Evolutionary conservation across 2,329 filamentous ascomycete genomes (phyloP).

Genomic region (Corniculantispora saksenae): DNA sequence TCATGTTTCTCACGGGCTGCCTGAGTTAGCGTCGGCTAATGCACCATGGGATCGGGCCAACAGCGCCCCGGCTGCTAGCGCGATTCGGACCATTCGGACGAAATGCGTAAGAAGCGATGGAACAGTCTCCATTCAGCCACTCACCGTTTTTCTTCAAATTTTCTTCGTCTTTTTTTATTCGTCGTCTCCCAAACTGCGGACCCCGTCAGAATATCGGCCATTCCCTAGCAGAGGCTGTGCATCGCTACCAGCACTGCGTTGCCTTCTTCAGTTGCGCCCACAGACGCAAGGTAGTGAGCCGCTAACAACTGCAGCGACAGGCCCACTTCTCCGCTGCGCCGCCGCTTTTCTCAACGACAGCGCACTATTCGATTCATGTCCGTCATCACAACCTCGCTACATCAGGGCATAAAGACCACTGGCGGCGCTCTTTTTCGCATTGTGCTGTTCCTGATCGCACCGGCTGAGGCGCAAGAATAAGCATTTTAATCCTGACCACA

Average conservation of each 20-base stretch:
- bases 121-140: too few relatives aligned
- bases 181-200: not conserved
- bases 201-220: too few relatives aligned
- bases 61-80: not conserved
- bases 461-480: not conserved
- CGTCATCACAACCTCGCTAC: slow-evolving; percentile 10
- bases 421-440: not conserved
- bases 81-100: not conserved
- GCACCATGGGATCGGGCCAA: slow-evolving; percentile 1
- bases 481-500: not conserved
- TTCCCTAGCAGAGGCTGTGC: too few relatives aligned
- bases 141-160: too few relatives aligned
- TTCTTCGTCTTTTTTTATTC: too few relatives aligned
- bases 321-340: not conserved
- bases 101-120: too few relatives aligned
- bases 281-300: not conserved
- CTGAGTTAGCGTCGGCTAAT: not conserved
- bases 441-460: not conserved
- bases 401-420: slow-evolving; percentile 10
- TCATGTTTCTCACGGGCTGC: not conserved
- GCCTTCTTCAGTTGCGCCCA: not conserved
- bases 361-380: slow-evolving; percentile 1
- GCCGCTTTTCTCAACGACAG: not conserved
- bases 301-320: not conserved
- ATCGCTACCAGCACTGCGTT: too few relatives aligned